Evolutionary conservation across 164 flowering plant genomes (phyloP), one percentile per base, ranked within the genome.

Genomic region (Vitis riparia): DNA sequence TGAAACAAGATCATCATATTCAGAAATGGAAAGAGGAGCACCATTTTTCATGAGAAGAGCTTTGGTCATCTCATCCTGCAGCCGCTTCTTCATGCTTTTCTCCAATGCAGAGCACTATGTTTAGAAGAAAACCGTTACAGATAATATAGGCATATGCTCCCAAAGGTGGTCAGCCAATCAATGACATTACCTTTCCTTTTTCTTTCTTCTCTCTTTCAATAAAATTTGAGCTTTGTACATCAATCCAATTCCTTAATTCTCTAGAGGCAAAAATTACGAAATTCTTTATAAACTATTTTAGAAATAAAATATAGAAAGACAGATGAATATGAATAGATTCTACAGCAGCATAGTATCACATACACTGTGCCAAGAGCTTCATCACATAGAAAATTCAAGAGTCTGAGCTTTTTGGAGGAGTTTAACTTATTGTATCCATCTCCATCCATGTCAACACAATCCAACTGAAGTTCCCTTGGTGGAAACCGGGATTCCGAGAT

Each of bases 331-430:
- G 9, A 59, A 60, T 16, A 62, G 44, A 62, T 53, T 62, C 44
- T 13, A 15, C 17, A 10, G 47, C 60, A 47, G 47, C 17, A 11
- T 5, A 52, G 16, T 27, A 12, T 8, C 55, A 27, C 71, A 55
- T 75, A 67, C 78, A n/a, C 51, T 14, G 78, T 66, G 32, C 67
- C 63, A 23, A 75, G 78, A 55, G 75, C 75, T 68, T 76, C 78
- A 55, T 76, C 78, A 59, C 78, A 76, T 9, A 76, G 72, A 59
- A 76, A 76, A 67, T 56, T 71, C 68, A 76, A 57, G 60, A 72
- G 55, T 9, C 72, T 68, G 52, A 76, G 75, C 71, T 71, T 76
- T 51, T 27, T 49, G 3, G 72, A 71, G 53, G 60, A 16, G 56
- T 62, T 56, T 44, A 67, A 55, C 16, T 71, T 65, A 17, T 37